Evolutionary conservation across 805 yeast genomes (phyloP).

Genomic region (Cyberlindnera maritima): DNA sequence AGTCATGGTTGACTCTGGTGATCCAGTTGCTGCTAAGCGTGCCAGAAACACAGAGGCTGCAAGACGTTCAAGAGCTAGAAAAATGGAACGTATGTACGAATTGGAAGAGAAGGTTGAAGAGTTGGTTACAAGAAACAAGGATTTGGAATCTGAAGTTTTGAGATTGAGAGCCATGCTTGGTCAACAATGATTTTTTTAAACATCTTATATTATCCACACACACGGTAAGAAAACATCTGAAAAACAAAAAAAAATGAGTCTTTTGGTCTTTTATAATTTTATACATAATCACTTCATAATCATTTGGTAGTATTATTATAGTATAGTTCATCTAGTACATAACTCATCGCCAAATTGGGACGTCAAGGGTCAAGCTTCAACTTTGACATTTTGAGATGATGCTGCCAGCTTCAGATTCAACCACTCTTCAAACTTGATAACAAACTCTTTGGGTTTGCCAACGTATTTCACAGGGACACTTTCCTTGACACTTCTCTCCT

Average conservation of each 20-base stretch:
- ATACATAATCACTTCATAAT: constrained; percentile 1
- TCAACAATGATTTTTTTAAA: constrained; percentile 11
- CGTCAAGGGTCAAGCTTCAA: too few species aligned
- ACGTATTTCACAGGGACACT: constrained; percentile 13
- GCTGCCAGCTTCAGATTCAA: neutral
- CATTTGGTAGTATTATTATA: neutral
- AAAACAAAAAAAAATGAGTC: constrained; percentile 5
- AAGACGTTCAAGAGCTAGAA: constrained; percentile 89
- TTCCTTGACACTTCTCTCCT: constrained; percentile 4
- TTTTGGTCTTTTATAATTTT: neutral
- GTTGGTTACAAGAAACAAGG: constrained; percentile 55
- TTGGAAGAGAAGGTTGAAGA: constrained; percentile 75
- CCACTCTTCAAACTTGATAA: constrained; percentile 8
- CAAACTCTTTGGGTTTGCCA: constrained; percentile 12
- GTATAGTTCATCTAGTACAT: neutral
- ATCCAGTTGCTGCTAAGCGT: constrained; percentile 77
- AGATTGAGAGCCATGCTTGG: constrained; percentile 52
- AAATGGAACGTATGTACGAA: constrained; percentile 82
- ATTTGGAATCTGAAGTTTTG: constrained; percentile 59
- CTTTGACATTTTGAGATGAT: neutral
- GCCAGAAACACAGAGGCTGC: constrained; percentile 97
- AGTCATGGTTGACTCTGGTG: constrained; percentile 53
- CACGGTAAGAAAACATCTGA: neutral
- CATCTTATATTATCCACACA: neutral
- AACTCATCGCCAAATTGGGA: too few species aligned